Conservation (phyloP, 371 early-diverging fungal genomes). For the Haplosporangium sp. region DNA sequence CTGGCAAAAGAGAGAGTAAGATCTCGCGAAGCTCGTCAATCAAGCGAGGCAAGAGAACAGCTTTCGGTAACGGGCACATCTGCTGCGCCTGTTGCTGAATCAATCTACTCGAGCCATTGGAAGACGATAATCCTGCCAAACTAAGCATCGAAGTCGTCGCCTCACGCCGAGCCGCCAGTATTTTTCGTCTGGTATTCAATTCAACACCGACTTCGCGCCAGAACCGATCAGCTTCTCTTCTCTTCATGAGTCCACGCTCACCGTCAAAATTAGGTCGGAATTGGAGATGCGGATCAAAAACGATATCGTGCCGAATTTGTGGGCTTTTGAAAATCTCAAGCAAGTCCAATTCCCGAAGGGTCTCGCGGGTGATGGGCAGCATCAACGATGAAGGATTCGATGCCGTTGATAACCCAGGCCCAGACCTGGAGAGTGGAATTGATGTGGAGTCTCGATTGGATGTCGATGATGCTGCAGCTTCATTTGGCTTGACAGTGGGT, state of each 20-base stretch:
- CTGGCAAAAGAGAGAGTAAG: conserved; percentile 66
- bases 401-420: neutral
- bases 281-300: conserved; percentile 78
- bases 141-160: conserved; percentile 30
- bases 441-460: neutral
- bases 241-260: conserved; percentile 62
- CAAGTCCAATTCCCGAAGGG: conserved; percentile 71
- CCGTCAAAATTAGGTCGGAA: conserved; percentile 82
- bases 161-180: conserved; percentile 32
- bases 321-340: conserved; percentile 73
- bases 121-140: conserved; percentile 27
- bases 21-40: conserved; percentile 70
- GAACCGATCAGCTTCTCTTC: conserved; percentile 60
- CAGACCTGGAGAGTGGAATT: conserved; percentile 6
- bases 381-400: conserved; percentile 29
- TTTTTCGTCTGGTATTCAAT: conserved; percentile 27
- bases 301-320: conserved; percentile 81
- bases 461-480: neutral
- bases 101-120: conserved; percentile 25
- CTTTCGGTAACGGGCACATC: conserved; percentile 39
- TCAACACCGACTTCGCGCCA: conserved; percentile 68
- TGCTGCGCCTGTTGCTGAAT: conserved; percentile 47
- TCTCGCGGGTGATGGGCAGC: conserved; percentile 70
- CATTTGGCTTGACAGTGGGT: neutral
- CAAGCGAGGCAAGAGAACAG: conserved; percentile 43